Base-by-base conservation (phyloP, 1,139 yeast genomes). In the Debaryomyces nepalensis region DNA sequence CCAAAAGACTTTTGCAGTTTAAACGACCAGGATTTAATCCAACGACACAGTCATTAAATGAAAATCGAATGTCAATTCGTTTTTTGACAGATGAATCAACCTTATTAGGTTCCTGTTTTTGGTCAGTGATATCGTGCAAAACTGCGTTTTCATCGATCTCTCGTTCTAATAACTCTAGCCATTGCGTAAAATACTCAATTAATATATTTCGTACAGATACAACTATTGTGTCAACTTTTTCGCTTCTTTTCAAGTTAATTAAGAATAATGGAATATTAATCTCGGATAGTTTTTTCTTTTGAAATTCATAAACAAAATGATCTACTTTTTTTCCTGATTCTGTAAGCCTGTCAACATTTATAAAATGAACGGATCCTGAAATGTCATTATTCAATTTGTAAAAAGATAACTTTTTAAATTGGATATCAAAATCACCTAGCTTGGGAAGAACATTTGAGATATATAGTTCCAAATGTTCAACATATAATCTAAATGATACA, bases 11-110 rank as follows among this genome's bases (percentile, higher is more conserved):
- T 47, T 81, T 81, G 23, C 86, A 74, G 0, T 56, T 52, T 11
- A 88, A 57, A 42, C 84, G 66, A 6, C 79, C 79, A 0, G 95
- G 91, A 19, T 68, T 73, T 18, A 85, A 54, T 0, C 84, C 85
- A 27, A 85, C 45, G 1, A 75, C 66, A 43, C 83, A 76, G 46
- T 84, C 84, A 15, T 72, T 53, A 10, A 84, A 55, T 1, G 69
- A 64, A 14, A 82, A 39, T 37, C 81, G 73, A 6, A 80, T 45
- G 26, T 73, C 79, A 2, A 61, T 41, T 14, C 52, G 49, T 39
- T 48, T 50, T 23, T 40, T 30, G 19, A 22, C n/a, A 2, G 22
- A 6, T 21, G 29, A n/a, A 12, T 16, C 11, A 20, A 27, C 30
- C 26, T 14, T 20, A 9, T 21, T 34, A 35, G 19, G 12, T 24